Evolutionary conservation across 192 early-diverging fungal species (phyloP), one percentile per base, ranked within the genome.

Genomic region (Gryganskiella cystojenkinii): DNA sequence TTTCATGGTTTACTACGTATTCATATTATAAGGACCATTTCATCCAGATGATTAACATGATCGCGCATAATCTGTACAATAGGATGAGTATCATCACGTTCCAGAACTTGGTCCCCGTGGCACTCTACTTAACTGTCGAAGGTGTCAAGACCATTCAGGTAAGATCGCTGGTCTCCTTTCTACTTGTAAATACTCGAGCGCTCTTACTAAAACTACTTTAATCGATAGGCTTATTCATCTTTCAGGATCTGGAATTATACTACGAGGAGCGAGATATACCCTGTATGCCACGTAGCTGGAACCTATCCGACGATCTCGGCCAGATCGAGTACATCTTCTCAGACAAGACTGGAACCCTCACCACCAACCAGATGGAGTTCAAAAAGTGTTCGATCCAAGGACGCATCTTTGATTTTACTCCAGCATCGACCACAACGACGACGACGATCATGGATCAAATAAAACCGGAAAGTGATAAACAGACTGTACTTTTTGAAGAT

Each of bases 241-340:
- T 83, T 58, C 78, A 81, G 30, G 92, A 94, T 76, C 22, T 82
- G 19, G 90, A 91, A 66, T 88, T 94, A 82, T 88, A 83, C 50
- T 85, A 93, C 64, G 66, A 75, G 33, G 62, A 78, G 31, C 71
- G 80, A 13, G 82, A 90, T 65, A 76, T 85, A 30, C 83, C 88
- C 11, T 90, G 89, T 72, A 78, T 89, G 27, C 90, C 92, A 15
- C 81, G 86, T 19, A 87, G 80, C 58, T 94, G 92, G 92, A 91
- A 89, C 61, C 67, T 92, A 14, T 82, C 87, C 9, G 89, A 93
- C 52, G 90, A 93, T 70, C 69, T 93, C 10, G 92, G 91, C 11
- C 89, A 93, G 63, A 87, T 95, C n/a, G 91, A 93, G 59, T 94
- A 93, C 67, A 84, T 95, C 28, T 95, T 95, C 70, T 90, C 88